Evolutionary conservation across 2,329 filamentous ascomycete genomes (phyloP).

Genomic region (Tricladium varicosporioides): DNA sequence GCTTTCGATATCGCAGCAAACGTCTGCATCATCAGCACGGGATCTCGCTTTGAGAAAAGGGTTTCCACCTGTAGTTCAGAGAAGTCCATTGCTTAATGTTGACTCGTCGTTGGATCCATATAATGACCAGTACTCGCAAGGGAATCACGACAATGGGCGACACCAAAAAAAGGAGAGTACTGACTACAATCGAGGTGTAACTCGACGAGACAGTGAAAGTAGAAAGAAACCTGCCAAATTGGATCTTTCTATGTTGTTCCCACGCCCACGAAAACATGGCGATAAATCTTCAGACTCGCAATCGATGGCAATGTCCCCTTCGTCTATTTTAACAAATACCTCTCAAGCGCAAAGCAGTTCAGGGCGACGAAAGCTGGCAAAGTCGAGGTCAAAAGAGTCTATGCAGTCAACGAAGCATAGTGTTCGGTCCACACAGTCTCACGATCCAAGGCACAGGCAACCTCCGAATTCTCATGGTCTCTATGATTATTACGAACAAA

Average conservation of each 20-base stretch:
- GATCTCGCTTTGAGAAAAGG: slow-evolving; percentile 39
- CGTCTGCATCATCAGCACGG: slow-evolving; percentile 40
- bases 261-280: slow-evolving; percentile 22
- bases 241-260: slow-evolving; percentile 33
- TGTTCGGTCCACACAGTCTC: slow-evolving; percentile 22
- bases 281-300: slow-evolving; percentile 13
- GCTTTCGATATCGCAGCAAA: slow-evolving; percentile 41
- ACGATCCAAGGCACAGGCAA: slow-evolving; percentile 13
- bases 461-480: slow-evolving; percentile 19
- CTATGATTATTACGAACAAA: slow-evolving; percentile 30
- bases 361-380: slow-evolving; percentile 22
- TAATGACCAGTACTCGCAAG: slow-evolving; percentile 23
- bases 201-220: slow-evolving; percentile 11
- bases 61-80: slow-evolving; percentile 29
- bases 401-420: slow-evolving; percentile 26
- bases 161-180: too few relatives aligned
- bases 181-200: too few relatives aligned
- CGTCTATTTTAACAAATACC: slow-evolving; percentile 19
- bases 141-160: background rate
- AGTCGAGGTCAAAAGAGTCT: slow-evolving; percentile 29
- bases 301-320: slow-evolving; percentile 15
- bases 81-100: slow-evolving; percentile 27
- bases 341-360: slow-evolving; percentile 11
- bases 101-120: slow-evolving; percentile 22
- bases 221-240: slow-evolving; percentile 31